Evolutionary conservation across 176 grass and related monocot species (phyloP).

Genomic region (Hyparrhenia diplandra): DNA sequence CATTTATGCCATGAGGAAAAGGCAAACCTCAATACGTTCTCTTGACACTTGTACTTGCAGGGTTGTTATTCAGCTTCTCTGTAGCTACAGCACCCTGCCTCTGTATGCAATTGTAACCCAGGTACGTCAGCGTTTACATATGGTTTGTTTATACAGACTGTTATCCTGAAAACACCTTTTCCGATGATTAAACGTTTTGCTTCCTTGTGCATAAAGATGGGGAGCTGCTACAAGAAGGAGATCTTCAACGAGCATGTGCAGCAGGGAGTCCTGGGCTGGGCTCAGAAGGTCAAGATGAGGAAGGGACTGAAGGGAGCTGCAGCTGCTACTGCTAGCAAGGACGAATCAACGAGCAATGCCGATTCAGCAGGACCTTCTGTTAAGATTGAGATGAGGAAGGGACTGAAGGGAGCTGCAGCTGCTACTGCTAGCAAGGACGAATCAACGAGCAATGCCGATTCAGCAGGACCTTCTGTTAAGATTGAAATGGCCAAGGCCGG

Average conservation of each 20-base stretch:
- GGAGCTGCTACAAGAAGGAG: conserved; percentile 76
- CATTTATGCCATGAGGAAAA: background rate
- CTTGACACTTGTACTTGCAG: conserved; percentile 35
- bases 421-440: too few species aligned
- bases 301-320: too few species aligned
- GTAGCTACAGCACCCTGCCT: conserved; percentile 91
- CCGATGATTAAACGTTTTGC: background rate
- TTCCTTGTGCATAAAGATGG: conserved; percentile 61
- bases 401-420: too few species aligned
- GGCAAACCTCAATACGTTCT: background rate
- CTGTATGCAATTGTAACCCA: conserved; percentile 90
- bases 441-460: too few species aligned
- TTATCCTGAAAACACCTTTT: background rate
- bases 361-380: too few species aligned
- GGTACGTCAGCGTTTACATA: conserved; percentile 16
- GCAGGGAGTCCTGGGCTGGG: conserved; percentile 63
- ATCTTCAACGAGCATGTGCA: conserved; percentile 84
- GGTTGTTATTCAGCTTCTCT: conserved; percentile 70
- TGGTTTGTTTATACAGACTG: background rate
- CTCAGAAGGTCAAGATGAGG: conserved; percentile 59
- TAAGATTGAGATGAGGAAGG: too few species aligned
- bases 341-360: too few species aligned
- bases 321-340: too few species aligned
- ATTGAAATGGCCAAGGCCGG: conserved; percentile 28
- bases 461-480: too few species aligned